These are phyloP conservation scores for Apium graveolens DNA, from an alignment of 129 eudicot species.

Conservation along the genomic window DNA sequence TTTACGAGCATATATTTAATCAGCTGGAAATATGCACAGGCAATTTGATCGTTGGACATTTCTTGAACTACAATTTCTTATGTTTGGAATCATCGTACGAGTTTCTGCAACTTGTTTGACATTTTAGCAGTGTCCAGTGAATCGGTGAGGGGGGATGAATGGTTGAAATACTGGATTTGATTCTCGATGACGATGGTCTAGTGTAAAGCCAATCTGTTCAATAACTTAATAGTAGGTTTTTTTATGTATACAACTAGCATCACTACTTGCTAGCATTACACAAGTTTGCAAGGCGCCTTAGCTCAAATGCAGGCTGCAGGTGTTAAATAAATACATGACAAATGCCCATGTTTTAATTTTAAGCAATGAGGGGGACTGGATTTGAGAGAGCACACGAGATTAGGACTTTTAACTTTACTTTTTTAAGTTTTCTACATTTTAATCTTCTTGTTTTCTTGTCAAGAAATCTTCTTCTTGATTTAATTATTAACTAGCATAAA, in stretches of 20 bases:
- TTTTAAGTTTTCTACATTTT: no score
- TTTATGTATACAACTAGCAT: not conserved
- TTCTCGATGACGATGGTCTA: not conserved
- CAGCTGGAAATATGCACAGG: not conserved
- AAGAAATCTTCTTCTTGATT: no score
- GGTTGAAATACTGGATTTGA: not conserved
- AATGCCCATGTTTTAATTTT: no score
- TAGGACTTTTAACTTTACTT: no score
- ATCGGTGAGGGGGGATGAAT: not conserved
- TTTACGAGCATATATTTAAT: no score
- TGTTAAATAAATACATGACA: no score
- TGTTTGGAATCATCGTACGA: not conserved
- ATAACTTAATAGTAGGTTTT: not conserved
- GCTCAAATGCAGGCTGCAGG: not conserved
- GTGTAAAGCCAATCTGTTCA: not conserved
- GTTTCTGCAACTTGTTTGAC: not conserved
- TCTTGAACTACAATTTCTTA: not conserved
- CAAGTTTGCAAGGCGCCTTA: not conserved
- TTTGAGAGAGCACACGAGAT: no score
- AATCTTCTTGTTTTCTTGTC: no score
- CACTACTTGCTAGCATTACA: not conserved
- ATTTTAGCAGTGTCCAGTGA: not conserved
- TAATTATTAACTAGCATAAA: no score
- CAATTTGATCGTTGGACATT: constrained; percentile 5
- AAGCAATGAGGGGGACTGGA: no score